Conservation (phyloP, 1,139 yeast genomes). For the Kurtzmaniella quercitrusa region DNA sequence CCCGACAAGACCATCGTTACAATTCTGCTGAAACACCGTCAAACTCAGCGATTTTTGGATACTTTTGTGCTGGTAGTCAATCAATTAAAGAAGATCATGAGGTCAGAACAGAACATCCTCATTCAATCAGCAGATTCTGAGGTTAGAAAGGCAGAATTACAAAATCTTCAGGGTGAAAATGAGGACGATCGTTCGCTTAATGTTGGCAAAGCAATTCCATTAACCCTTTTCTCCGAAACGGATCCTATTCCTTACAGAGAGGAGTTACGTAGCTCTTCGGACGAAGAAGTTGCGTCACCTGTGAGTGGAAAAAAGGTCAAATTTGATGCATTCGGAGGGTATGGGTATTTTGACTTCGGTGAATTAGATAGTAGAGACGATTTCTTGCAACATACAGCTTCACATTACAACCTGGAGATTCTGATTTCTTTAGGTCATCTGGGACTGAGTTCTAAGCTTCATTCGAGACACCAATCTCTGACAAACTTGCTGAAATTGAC, state of each 20-base stretch:
- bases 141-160: constrained; percentile 30
- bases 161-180: constrained; percentile 30
- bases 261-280: constrained; percentile 1
- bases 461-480: constrained; percentile 30
- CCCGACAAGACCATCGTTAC: constrained; percentile 56
- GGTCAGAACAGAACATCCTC: constrained; percentile 31
- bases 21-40: constrained; percentile 71
- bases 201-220: constrained; percentile 6
- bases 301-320: constrained; percentile 10
- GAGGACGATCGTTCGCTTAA: constrained; percentile 14
- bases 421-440: constrained; percentile 12
- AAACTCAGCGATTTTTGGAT: constrained; percentile 62
- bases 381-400: constrained; percentile 26
- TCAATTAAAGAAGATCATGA: constrained; percentile 48
- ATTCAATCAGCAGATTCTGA: constrained; percentile 32
- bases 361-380: constrained; percentile 39
- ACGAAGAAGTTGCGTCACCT: constrained; percentile 7
- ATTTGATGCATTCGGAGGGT: constrained; percentile 56
- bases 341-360: constrained; percentile 73
- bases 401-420: constrained; percentile 25
- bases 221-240: constrained; percentile 18
- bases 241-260: constrained; percentile 15
- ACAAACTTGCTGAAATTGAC: constrained; percentile 21
- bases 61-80: constrained; percentile 58
- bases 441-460: constrained; percentile 9